A percentile compares a stretch with the other conserved stretches of the same genome.
Conservation (phyloP, 148 eudicot genomes). For the Fagopyrum homotropicum region DNA sequence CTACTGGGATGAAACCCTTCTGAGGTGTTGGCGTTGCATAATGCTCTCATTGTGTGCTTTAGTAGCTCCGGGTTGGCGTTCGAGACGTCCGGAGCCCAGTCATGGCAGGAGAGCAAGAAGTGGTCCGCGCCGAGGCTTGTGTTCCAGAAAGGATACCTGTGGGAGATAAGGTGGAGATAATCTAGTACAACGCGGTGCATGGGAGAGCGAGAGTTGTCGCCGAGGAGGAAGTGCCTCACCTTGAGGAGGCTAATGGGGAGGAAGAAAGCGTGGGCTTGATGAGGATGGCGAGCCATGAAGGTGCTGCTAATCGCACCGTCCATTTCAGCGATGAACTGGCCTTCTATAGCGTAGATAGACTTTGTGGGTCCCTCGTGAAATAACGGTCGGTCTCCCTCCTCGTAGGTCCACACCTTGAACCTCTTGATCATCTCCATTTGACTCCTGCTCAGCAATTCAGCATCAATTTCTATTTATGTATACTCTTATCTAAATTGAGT, state of each 20-base stretch:
- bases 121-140: constrained; percentile 39
- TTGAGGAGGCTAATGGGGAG: constrained; percentile 32
- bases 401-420: constrained; percentile 40
- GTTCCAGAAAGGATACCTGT: constrained; percentile 41
- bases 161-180: constrained; percentile 22
- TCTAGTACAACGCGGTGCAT: constrained; percentile 25
- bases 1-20: constrained; percentile 59
- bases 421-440: constrained; percentile 43
- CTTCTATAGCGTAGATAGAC: constrained; percentile 36
- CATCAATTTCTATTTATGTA: no score
- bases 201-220: constrained; percentile 19
- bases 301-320: constrained; percentile 21
- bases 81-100: constrained; percentile 46
- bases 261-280: constrained; percentile 38
- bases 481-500: background rate
- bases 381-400: constrained; percentile 44
- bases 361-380: constrained; percentile 36
- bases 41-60: constrained; percentile 53
- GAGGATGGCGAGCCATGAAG: constrained; percentile 27
- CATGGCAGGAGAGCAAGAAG: constrained; percentile 51
- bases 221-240: constrained; percentile 14
- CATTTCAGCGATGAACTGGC: constrained; percentile 38
- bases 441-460: constrained; percentile 17
- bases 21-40: constrained; percentile 68
- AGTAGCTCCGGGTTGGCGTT: constrained; percentile 15